A percentile compares a stretch with the other conserved stretches of the same genome.
Evolutionary conservation across 2,329 filamentous ascomycete species (phyloP).

Genomic region (Metarhizium anisopliae): DNA sequence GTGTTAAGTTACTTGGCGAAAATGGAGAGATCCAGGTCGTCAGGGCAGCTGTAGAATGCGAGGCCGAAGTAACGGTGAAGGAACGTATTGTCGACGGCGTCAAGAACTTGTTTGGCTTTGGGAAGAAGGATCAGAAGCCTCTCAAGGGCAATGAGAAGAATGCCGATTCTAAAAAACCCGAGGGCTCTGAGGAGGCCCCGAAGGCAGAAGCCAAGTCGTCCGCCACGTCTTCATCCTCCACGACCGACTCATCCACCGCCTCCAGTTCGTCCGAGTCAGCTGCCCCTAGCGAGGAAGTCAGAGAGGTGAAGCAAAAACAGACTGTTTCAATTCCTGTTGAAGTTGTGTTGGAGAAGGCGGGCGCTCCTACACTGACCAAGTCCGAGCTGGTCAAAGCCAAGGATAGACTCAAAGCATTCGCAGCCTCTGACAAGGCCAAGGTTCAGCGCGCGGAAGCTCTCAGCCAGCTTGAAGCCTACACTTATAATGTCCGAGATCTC

Average conservation of each 20-base stretch:
- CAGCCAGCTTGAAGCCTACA: conserved; percentile 89
- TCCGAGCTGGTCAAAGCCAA: conserved; percentile 44
- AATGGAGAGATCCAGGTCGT: conserved; percentile 74
- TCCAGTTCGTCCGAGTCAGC: conserved; percentile 30
- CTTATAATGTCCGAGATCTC: conserved; percentile 79
- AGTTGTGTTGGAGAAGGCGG: conserved; percentile 39
- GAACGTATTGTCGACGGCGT: conserved; percentile 84
- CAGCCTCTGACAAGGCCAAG: conserved; percentile 72
- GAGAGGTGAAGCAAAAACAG: conserved; percentile 51
- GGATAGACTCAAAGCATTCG: conserved; percentile 73
- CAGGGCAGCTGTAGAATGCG: conserved; percentile 74
- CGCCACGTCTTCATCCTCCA: conserved; percentile 1
- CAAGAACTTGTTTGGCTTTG: conserved; percentile 93
- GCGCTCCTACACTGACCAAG: conserved; percentile 39
- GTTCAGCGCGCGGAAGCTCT: conserved; percentile 73
- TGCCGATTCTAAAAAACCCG: conserved; percentile 23
- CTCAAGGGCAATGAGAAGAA: conserved; percentile 56
- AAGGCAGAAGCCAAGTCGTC: conserved; percentile 30
- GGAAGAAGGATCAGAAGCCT: conserved; percentile 73
- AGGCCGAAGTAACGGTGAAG: conserved; percentile 63
- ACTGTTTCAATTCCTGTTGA: conserved; percentile 45
- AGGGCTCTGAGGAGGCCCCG: conserved; percentile 27
- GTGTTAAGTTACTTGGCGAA: conserved; percentile 59
- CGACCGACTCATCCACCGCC: conserved; percentile 16
- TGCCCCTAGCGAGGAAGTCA: conserved; percentile 34